Percentiles rank a stretch among this genome's conserved stretches.
phyloP scores from a whole-genome alignment of 2,329 filamentous ascomycete species.

The Pseudopithomyces chartarum region DNA sequence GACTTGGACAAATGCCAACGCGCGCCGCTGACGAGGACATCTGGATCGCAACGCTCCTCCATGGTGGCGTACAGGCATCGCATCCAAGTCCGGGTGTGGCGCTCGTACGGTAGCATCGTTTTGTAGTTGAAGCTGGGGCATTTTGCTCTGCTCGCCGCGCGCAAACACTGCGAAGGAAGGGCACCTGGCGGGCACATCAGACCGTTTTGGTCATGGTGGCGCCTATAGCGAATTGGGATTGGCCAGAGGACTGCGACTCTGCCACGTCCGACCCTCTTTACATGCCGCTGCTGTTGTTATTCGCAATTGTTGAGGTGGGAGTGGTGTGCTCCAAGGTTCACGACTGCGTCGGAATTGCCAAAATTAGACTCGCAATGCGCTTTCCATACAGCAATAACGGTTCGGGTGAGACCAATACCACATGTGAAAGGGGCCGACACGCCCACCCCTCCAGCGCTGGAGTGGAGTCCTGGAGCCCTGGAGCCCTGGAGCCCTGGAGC shows the following conservation, averaged over 20 bases:
- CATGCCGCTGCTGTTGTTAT: not conserved
- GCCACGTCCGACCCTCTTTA: no score
- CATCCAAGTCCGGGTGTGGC: not conserved
- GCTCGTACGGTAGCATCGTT: conserved; percentile 3
- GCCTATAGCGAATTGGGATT: not conserved
- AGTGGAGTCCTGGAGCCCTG: no score
- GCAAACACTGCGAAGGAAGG: no score
- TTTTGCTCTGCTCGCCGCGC: not conserved
- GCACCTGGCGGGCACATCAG: not conserved
- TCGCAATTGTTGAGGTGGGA: not conserved
- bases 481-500: no score
- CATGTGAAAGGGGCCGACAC: not conserved
- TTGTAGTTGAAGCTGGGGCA: not conserved
- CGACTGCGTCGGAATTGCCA: not conserved
- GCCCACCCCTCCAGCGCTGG: no score
- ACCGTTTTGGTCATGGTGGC: not conserved
- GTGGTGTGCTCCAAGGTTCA: not conserved
- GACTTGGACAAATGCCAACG: not conserved
- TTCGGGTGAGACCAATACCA: not conserved
- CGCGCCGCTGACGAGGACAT: not conserved
- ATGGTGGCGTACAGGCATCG: not conserved
- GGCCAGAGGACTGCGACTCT: not conserved
- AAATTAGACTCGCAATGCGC: not conserved
- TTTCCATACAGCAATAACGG: not conserved
- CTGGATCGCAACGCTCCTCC: not conserved